These are phyloP conservation scores for Yamadazyma atmosphaerica DNA, from an alignment of 1,139 yeast species.

Conservation along the genomic window DNA sequence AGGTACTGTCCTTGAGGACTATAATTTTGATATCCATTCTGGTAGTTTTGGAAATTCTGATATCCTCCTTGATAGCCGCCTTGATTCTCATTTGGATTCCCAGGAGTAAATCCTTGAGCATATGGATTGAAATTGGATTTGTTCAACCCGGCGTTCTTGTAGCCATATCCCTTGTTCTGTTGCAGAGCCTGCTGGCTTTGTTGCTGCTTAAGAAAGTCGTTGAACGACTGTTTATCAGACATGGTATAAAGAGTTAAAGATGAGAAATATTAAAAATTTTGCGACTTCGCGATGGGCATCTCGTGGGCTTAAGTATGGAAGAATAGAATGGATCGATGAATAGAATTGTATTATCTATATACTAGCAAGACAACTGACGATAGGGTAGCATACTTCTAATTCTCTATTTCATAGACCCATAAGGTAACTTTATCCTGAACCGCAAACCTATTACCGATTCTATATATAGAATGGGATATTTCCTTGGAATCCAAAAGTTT, in stretches of 20 bases:
- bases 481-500: constrained; percentile 5
- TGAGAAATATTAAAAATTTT: background rate
- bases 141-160: constrained; percentile 20
- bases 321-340: too few relatives aligned
- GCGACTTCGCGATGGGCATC: background rate
- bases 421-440: constrained; percentile 1
- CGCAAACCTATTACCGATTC: constrained; percentile 10
- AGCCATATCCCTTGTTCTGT: constrained; percentile 25
- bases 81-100: constrained; percentile 3
- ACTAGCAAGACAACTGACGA: too few relatives aligned
- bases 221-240: constrained; percentile 27
- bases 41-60: constrained; percentile 10
- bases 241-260: constrained; percentile 11
- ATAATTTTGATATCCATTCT: constrained; percentile 7
- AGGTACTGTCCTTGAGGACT: background rate
- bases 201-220: constrained; percentile 29
- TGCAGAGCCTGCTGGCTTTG: constrained; percentile 20
- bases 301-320: background rate
- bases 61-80: constrained; percentile 5
- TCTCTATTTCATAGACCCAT: constrained; percentile 3
- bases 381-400: background rate
- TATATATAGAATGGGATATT: constrained; percentile 4
- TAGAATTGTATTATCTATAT: background rate
- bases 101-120: constrained; percentile 17
- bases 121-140: constrained; percentile 13